Base-by-base conservation (phyloP, 805 yeast species). In the Naumovozyma baii region DNA sequence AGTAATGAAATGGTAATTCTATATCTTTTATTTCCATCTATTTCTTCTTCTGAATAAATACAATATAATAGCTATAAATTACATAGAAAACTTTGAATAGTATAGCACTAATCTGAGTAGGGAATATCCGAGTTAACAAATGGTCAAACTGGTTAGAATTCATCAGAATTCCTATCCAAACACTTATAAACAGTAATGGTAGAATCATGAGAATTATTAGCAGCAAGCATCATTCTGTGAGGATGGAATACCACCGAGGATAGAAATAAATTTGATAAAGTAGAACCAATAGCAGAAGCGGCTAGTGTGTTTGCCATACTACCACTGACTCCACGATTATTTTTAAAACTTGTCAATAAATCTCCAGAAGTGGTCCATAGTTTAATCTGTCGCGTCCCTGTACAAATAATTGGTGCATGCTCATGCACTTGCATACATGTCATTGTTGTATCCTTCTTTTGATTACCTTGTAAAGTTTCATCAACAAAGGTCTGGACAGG, bases 341-440 rank as follows among this genome's bases (percentile, higher is more conserved):
- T 77, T 51, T 71, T 72, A 47, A 88, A 73, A 8, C 73, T 70
- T 1, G 84, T 66, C 5, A 88, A 64, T 39, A 75, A 57, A 43
- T 83, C 83, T 2, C 97, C 97, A 0, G 82, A 66, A 0, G 95
- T 85, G 3, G 94, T 78, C 83, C 92, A 88, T 4, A 92, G 62
- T 34, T 84, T 80, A 13, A 87, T 77, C 28, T 74, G 70, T 45
- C 81, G 81, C 1, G 88, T 79, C 0, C 95, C 96, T 3, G 95
- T 82, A 2, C 88, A 90, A 41, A 92, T 74, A 2, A 92, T 70
- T 1, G 98, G 97, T 0, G 97, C 98, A 63, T 92, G 98, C 53
- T 92, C 98, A 62, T 92, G 98, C 4, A 85, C 76, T 53, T 83
- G 82, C 40, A 86, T 70, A 16, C 85, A 72, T 5, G 92, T 74